These are phyloP conservation scores for Linanthus parryae DNA, from an alignment of 148 eudicot species.

Conservation along the genomic window DNA sequence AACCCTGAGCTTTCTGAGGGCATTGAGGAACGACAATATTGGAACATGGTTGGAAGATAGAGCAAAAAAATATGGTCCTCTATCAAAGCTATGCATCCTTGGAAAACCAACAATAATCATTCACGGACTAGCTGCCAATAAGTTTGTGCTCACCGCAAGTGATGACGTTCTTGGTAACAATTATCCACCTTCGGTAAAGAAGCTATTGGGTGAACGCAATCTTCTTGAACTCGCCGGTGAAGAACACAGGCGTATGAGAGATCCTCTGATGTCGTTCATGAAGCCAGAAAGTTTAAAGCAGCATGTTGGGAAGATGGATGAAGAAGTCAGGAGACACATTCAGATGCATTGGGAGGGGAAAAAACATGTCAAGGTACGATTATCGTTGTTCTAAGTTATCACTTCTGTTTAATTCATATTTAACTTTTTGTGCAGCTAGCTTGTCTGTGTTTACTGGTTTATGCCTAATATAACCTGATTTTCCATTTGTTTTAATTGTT, in stretches of 20 bases:
- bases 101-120: slow-evolving; percentile 40
- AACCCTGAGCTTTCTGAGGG: slow-evolving; percentile 24
- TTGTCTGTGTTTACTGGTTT: no score
- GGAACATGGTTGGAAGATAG: slow-evolving; percentile 30
- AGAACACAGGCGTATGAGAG: slow-evolving; percentile 39
- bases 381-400: no score
- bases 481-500: no score
- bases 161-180: slow-evolving; percentile 20
- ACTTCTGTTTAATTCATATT: no score
- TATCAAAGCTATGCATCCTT: slow-evolving; percentile 34
- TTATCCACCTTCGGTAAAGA: slow-evolving; percentile 22
- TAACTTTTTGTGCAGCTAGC: no score
- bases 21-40: slow-evolving; percentile 31
- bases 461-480: no score
- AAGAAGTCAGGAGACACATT: slow-evolving; percentile 29
- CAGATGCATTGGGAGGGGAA: slow-evolving; percentile 31
- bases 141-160: slow-evolving; percentile 30
- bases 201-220: slow-evolving; percentile 25
- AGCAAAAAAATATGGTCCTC: slow-evolving; percentile 24
- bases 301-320: slow-evolving; percentile 35
- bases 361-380: slow-evolving; percentile 24
- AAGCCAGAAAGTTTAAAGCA: slow-evolving; percentile 39
- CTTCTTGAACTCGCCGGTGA: slow-evolving; percentile 33
- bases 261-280: slow-evolving; percentile 32
- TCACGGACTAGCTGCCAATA: slow-evolving; percentile 42